These are phyloP conservation scores for Anethum foeniculum DNA, from an alignment of 140 eudicot genomes.

Conservation along the genomic window DNA sequence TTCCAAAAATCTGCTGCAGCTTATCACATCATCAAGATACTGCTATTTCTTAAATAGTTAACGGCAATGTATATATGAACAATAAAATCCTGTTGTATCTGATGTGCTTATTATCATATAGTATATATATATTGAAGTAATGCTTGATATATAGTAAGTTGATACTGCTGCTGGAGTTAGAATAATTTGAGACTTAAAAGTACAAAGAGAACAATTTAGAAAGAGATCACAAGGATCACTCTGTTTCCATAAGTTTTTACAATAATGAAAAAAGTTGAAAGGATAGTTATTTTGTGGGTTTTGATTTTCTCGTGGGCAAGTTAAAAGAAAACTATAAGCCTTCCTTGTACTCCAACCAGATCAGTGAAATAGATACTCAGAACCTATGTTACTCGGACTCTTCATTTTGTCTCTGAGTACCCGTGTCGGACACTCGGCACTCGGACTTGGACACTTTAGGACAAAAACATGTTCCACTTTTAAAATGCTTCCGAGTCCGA, in stretches of 20 bases:
- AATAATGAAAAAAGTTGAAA: background rate
- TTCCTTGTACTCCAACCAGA: background rate
- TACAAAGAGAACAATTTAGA: background rate
- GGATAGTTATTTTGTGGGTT: background rate
- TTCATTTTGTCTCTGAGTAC: too few species aligned
- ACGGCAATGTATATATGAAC: background rate
- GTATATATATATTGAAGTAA: background rate
- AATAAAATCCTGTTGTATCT: background rate
- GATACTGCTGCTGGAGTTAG: background rate
- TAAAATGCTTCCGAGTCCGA: too few species aligned
- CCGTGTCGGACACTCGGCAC: too few species aligned
- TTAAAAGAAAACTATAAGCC: background rate
- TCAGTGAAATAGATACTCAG: background rate
- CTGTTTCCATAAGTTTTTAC: background rate
- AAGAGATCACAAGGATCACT: background rate
- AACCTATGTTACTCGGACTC: background rate
- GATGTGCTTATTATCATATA: background rate
- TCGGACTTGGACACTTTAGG: too few species aligned
- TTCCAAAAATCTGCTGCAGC: background rate
- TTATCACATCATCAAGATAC: background rate
- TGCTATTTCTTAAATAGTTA: background rate
- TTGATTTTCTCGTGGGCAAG: background rate
- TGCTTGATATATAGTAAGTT: background rate
- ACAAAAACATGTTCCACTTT: too few species aligned
- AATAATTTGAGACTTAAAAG: background rate